Conservation (phyloP, 106 monocot genomes). For the Allium cepa region DNA sequence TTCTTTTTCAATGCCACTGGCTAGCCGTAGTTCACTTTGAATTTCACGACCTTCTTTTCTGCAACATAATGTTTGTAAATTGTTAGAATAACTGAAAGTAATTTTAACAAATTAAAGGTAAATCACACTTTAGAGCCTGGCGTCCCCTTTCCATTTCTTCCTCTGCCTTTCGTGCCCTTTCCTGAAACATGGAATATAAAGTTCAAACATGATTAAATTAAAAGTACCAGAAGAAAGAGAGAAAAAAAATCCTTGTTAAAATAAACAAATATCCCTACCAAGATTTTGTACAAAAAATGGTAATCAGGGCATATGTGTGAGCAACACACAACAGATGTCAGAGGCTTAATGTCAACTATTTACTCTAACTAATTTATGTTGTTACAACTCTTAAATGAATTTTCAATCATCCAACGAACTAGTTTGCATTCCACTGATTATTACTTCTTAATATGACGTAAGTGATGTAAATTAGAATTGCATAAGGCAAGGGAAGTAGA, state of each 20-base stretch:
- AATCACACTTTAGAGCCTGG: constrained; percentile 15
- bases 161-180: constrained; percentile 27
- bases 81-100: neutral
- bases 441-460: too few species aligned
- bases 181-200: constrained; percentile 12
- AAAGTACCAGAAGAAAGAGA: too few species aligned
- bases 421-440: too few species aligned
- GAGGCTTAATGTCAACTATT: too few species aligned
- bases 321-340: too few species aligned
- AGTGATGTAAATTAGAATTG: too few species aligned
- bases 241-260: neutral
- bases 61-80: constrained; percentile 2
- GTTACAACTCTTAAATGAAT: too few species aligned
- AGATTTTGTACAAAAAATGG: too few species aligned
- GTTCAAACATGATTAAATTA: neutral
- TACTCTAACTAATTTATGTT: too few species aligned
- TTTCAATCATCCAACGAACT: too few species aligned
- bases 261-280: neutral
- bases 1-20: constrained; percentile 21
- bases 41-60: constrained; percentile 26
- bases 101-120: neutral
- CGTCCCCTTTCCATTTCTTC: constrained; percentile 26
- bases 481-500: too few species aligned
- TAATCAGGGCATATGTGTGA: too few species aligned
- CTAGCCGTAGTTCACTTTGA: constrained; percentile 19